Evolutionary conservation across 2,329 filamentous ascomycete species (phyloP).

Genomic region (Pseudohalonectria lignicola): DNA sequence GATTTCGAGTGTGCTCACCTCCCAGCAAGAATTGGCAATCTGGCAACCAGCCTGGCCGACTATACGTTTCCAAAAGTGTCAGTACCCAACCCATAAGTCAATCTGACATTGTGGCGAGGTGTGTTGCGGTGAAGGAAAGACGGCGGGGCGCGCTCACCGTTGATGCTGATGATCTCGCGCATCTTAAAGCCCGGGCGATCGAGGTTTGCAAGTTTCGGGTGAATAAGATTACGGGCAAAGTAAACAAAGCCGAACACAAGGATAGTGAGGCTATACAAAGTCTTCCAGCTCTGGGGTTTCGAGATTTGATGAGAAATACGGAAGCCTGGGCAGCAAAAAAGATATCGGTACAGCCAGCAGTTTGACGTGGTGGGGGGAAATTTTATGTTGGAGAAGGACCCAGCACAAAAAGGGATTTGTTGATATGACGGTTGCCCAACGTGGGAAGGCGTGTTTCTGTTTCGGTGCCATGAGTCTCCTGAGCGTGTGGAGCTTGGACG

Average conservation of each 20-base stretch:
- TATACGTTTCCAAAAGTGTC: too few species aligned
- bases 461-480: background rate
- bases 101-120: conserved; percentile 12
- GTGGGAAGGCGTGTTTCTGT: background rate
- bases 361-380: background rate
- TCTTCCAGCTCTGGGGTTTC: background rate
- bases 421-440: background rate
- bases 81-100: too few species aligned
- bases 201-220: background rate
- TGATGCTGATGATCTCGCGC: conserved; percentile 99
- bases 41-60: conserved; percentile 99
- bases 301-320: background rate
- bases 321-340: background rate
- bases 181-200: conserved; percentile 33
- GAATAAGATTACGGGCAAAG: background rate
- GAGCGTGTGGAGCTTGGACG: background rate
- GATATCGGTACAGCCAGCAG: background rate
- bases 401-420: background rate
- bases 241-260: too few species aligned
- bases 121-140: conserved; percentile 32
- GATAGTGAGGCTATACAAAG: background rate
- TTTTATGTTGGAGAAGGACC: background rate
- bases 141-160: conserved; percentile 55
- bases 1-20: conserved; percentile 56
- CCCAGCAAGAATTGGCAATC: conserved; percentile 99